Conservation (phyloP, 805 yeast genomes). For the Torulaspora quercuum region DNA sequence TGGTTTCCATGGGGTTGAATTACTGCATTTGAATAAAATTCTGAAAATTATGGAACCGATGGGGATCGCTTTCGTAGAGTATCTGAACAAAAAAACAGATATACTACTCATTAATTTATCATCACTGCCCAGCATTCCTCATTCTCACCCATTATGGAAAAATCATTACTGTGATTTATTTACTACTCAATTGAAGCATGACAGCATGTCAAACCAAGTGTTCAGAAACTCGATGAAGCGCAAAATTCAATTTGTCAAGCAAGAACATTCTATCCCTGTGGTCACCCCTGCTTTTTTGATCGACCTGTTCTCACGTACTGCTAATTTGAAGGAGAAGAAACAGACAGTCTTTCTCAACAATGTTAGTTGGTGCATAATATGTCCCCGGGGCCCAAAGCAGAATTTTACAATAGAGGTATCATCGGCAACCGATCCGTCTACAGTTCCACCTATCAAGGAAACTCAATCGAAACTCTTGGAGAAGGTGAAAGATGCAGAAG, state of each 20-base stretch:
- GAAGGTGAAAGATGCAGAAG: constrained; percentile 1
- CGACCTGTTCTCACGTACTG: constrained; percentile 23
- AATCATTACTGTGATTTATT: constrained; percentile 33
- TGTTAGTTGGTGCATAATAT: constrained; percentile 34
- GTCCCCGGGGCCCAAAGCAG: constrained; percentile 31
- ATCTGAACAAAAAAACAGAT: constrained; percentile 32
- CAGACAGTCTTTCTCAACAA: constrained; percentile 24
- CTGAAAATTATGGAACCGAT: constrained; percentile 47
- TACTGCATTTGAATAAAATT: constrained; percentile 65
- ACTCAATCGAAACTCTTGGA: constrained; percentile 4
- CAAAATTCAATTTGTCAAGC: constrained; percentile 34
- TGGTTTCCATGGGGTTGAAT: constrained; percentile 77
- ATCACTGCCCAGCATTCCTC: constrained; percentile 29
- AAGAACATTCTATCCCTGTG: constrained; percentile 31
- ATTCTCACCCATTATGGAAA: constrained; percentile 29
- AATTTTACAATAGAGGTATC: constrained; percentile 23
- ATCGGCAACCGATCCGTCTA: not conserved
- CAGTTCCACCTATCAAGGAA: constrained; percentile 7
- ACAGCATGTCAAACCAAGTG: constrained; percentile 22
- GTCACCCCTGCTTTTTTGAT: constrained; percentile 34
- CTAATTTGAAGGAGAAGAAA: constrained; percentile 3
- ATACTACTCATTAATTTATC: constrained; percentile 31
- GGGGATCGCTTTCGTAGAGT: constrained; percentile 28
- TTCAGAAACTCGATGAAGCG: constrained; percentile 35
- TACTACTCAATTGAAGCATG: constrained; percentile 10